Base-by-base conservation (phyloP, 148 eudicot species). In the Salicornia ramosissima region DNA sequence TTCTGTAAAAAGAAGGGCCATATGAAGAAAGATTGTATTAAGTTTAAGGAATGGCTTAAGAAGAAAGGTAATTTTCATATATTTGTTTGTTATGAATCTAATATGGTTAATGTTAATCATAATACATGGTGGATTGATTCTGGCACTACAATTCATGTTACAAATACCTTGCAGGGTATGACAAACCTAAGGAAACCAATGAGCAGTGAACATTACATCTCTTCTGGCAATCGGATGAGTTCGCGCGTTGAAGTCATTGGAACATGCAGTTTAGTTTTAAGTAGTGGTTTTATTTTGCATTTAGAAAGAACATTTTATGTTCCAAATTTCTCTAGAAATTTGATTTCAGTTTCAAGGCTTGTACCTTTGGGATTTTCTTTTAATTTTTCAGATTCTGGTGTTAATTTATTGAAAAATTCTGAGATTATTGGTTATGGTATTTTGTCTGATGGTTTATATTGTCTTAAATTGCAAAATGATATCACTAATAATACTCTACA, bases 271-370 rank as follows among this genome's bases (percentile, higher is more conserved):
- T 28, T 75, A 19, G 34, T 30, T 62, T 52, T 69, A 29, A 26
- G 47, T 45, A 36, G 26, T 68, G 73, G 62, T 54, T 54, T 21
- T 22, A 54, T 54, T 54, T 54, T 54, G 59, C 26, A 54, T 54
- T 54, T 54, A 26, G 59, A 54, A 26, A 54, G 29, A 18, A 54
- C 59, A 21, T 54, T 54, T 54, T 54, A 54, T 54, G 28, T 54
- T 22, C 59, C 59, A 64, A 64, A 8, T 26, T 77, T 77, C 51
- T 59, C 72, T 39, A 71, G 67, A 26, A 67, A 77, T 50, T 77
- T 77, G 68, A 71, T 77, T 66, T 71, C 18, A 53, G 36, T 72
- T 56, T 71, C 72, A 45, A 77, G 49, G 72, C 60, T 68, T 42
- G 58, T 71, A 28, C 61, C 55, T 21, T 66, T 66, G 18, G 70